A percentile compares a stretch with the other conserved stretches of the same genome.
These are phyloP conservation scores for Fusarium denticulatum DNA, from an alignment of 2,329 filamentous ascomycete species.

Conservation along the genomic window DNA sequence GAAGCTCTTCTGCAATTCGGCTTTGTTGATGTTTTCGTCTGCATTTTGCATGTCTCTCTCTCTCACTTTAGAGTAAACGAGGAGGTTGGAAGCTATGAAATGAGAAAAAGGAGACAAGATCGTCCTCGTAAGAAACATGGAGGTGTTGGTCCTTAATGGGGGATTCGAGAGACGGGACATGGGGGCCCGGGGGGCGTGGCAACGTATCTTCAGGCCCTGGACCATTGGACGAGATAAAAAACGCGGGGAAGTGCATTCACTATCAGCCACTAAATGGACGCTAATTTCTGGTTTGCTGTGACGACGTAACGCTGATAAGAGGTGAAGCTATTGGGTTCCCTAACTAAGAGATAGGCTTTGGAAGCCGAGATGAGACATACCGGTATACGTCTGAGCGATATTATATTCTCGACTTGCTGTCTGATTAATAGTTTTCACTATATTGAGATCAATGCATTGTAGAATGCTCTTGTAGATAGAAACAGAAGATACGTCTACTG, in stretches of 20 bases:
- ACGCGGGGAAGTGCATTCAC: constrained; percentile 37
- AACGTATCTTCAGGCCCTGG: constrained; percentile 13
- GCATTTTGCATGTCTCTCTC: not conserved
- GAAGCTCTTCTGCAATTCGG: constrained; percentile 11
- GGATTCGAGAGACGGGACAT: not conserved
- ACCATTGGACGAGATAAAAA: constrained; percentile 32
- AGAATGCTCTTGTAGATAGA: not conserved
- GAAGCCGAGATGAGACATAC: not conserved
- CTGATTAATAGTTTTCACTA: not conserved
- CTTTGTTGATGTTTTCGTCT: constrained; percentile 24
- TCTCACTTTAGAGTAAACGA: too few species aligned
- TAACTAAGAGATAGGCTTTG: constrained; percentile 10
- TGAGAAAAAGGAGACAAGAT: constrained; percentile 5
- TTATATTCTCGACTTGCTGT: not conserved
- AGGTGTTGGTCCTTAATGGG: not conserved
- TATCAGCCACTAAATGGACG: constrained; percentile 33
- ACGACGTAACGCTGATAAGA: constrained; percentile 28
- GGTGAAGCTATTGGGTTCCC: not conserved
- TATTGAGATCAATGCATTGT: not conserved
- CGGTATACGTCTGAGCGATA: too few species aligned
- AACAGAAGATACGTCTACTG: not conserved
- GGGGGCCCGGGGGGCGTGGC: constrained; percentile 10
- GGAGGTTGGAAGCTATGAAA: not conserved
- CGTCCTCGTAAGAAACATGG: not conserved
- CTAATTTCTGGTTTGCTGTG: not conserved